A percentile compares a stretch with the other conserved stretches of the same genome.
Conservation (phyloP, 23 red algal species). For the Pyropia haitanensis region DNA sequence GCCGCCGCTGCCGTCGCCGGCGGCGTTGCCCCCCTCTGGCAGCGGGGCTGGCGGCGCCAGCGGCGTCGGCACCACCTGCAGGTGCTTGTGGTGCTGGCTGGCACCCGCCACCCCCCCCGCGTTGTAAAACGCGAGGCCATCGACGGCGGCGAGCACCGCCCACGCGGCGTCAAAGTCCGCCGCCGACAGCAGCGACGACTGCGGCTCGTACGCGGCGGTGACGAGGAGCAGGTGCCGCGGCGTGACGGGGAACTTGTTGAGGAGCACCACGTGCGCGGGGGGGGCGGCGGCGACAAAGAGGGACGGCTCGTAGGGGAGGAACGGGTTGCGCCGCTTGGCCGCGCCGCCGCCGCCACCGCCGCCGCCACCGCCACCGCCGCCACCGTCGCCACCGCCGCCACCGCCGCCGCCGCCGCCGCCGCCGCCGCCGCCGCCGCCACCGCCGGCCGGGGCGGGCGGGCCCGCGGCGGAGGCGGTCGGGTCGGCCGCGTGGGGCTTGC, state of each 20-base stretch:
- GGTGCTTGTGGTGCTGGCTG: slow-evolving; percentile 72
- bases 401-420: neutral
- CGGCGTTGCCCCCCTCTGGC: neutral
- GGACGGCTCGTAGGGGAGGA: slow-evolving; percentile 74
- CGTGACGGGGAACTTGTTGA: slow-evolving; percentile 91
- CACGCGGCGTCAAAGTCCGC: slow-evolving; percentile 45
- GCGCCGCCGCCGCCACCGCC: neutral
- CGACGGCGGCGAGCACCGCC: slow-evolving; percentile 15
- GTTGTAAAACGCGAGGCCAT: slow-evolving; percentile 83
- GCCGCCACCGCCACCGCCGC: too few species aligned
- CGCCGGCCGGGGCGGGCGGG: neutral
- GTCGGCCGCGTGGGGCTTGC: too few species aligned
- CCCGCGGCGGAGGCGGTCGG: too few species aligned
- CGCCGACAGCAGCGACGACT: slow-evolving; percentile 32
- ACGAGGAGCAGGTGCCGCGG: slow-evolving; percentile 58
- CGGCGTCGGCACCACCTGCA: slow-evolving; percentile 65
- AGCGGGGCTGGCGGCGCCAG: neutral
- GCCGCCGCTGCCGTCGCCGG: neutral
- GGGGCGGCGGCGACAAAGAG: slow-evolving; percentile 60
- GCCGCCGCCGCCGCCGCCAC: neutral
- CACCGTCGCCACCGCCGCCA: too few species aligned
- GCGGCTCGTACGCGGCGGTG: slow-evolving; percentile 40
- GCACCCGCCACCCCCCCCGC: slow-evolving; percentile 60
- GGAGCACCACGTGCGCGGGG: slow-evolving; percentile 45
- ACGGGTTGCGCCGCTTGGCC: slow-evolving; percentile 35